These are phyloP conservation scores for Aspergillus ustus DNA, from an alignment of 2,329 filamentous ascomycete species.

Conservation along the genomic window DNA sequence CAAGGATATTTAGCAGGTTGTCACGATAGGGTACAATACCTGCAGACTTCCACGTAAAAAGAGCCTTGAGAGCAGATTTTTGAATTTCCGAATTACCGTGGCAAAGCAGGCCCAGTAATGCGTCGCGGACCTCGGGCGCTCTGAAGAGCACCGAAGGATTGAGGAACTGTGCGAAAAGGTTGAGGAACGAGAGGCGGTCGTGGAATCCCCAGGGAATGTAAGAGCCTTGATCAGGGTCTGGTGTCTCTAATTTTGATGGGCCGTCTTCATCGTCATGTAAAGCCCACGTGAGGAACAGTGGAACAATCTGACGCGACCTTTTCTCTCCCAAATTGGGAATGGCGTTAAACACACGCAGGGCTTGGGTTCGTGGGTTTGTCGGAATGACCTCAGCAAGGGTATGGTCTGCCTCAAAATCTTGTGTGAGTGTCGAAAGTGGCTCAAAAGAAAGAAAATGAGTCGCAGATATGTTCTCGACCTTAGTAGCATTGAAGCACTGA, in stretches of 20 bases:
- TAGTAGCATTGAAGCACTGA: constrained; percentile 76
- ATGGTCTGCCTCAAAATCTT: constrained; percentile 69
- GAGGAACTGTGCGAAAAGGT: constrained; percentile 79
- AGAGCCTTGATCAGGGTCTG: constrained; percentile 16
- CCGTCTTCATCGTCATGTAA: constrained; percentile 54
- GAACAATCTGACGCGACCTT: constrained; percentile 80
- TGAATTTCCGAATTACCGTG: constrained; percentile 93
- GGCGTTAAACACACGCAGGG: constrained; percentile 75
- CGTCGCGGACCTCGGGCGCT: constrained; percentile 73
- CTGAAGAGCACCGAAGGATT: constrained; percentile 86
- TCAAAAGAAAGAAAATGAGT: constrained; percentile 59
- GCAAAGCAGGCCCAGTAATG: constrained; percentile 74
- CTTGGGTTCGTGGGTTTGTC: constrained; percentile 70
- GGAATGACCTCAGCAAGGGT: constrained; percentile 34
- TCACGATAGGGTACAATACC: constrained; percentile 79
- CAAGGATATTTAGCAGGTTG: constrained; percentile 81
- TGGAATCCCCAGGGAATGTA: constrained; percentile 50
- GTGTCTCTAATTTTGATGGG: constrained; percentile 23
- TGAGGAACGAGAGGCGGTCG: constrained; percentile 83
- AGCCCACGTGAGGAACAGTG: constrained; percentile 84
- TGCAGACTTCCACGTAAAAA: constrained; percentile 86
- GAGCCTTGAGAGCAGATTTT: constrained; percentile 78
- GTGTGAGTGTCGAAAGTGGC: constrained; percentile 63
- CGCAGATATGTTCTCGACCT: constrained; percentile 59
- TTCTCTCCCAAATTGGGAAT: constrained; percentile 82